Conservation (phyloP, 768 basidiomycete genomes). For the Rhizopogon roseolus region DNA sequence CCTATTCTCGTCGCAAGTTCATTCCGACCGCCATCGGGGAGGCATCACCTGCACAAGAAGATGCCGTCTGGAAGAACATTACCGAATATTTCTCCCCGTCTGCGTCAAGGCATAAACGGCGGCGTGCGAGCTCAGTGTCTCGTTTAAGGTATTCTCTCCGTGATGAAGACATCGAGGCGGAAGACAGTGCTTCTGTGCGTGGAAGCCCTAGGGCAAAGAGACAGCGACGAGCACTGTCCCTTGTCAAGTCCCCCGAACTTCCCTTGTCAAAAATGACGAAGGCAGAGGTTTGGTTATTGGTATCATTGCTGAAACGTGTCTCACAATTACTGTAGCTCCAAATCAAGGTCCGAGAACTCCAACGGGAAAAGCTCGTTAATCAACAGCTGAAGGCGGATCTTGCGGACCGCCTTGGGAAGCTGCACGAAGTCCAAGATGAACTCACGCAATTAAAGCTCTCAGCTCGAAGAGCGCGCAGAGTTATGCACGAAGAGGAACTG, state of each 20-base stretch:
- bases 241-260: constrained; percentile 15
- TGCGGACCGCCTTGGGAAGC: constrained; percentile 15
- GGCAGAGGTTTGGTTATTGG: constrained; percentile 30
- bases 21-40: constrained; percentile 20
- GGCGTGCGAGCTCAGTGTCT: neutral
- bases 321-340: neutral
- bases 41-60: constrained; percentile 27
- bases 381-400: constrained; percentile 27
- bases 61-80: constrained; percentile 35
- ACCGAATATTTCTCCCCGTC: constrained; percentile 18
- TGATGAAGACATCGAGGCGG: constrained; percentile 4
- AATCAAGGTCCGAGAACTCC: neutral
- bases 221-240: constrained; percentile 1
- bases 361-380: neutral
- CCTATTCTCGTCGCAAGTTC: constrained; percentile 27
- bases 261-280: constrained; percentile 33
- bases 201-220: constrained; percentile 7
- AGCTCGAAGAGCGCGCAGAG: neutral
- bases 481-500: constrained; percentile 6
- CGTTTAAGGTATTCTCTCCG: constrained; percentile 1
- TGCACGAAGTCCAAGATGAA: constrained; percentile 7
- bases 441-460: neutral
- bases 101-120: constrained; percentile 14
- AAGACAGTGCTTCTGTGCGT: constrained; percentile 6
- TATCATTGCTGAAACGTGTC: neutral